Percentiles rank a stretch among this genome's conserved stretches.
phyloP scores from a whole-genome alignment of 1,139 yeast species.

The Yamadazyma taylorii region DNA sequence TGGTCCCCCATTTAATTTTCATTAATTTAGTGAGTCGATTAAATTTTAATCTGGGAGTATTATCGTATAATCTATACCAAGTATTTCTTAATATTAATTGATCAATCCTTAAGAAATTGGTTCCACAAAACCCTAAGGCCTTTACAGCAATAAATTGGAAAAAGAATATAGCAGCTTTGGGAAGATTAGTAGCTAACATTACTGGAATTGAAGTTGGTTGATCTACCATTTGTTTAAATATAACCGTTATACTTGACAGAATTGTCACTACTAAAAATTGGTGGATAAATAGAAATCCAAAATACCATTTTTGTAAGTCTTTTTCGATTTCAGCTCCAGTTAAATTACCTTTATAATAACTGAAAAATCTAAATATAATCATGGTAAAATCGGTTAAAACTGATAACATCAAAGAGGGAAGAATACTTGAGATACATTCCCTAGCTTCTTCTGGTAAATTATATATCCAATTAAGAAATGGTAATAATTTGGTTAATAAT shows the following conservation, averaged over 20 bases:
- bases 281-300: constrained; percentile 71
- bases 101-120: constrained; percentile 56
- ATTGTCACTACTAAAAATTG: constrained; percentile 82
- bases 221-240: constrained; percentile 62
- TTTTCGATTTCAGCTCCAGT: constrained; percentile 59
- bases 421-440: constrained; percentile 53
- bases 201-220: constrained; percentile 74
- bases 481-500: constrained; percentile 52
- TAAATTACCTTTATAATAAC: constrained; percentile 49
- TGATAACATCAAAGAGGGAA: constrained; percentile 63
- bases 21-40: constrained; percentile 44
- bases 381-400: constrained; percentile 58
- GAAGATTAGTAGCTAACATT: constrained; percentile 70
- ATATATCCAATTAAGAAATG: constrained; percentile 52
- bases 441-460: constrained; percentile 53
- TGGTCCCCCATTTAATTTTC: constrained; percentile 69
- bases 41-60: constrained; percentile 62
- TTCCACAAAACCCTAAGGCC: constrained; percentile 74
- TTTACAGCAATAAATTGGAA: constrained; percentile 70
- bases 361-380: constrained; percentile 47
- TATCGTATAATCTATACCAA: constrained; percentile 37
- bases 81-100: constrained; percentile 43
- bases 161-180: constrained; percentile 81
- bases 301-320: constrained; percentile 68
- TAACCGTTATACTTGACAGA: constrained; percentile 74